Percentiles rank a stretch among this genome's conserved stretches.
Conservation (phyloP, 257 asterid species). For the Penstemon davidsonii region DNA sequence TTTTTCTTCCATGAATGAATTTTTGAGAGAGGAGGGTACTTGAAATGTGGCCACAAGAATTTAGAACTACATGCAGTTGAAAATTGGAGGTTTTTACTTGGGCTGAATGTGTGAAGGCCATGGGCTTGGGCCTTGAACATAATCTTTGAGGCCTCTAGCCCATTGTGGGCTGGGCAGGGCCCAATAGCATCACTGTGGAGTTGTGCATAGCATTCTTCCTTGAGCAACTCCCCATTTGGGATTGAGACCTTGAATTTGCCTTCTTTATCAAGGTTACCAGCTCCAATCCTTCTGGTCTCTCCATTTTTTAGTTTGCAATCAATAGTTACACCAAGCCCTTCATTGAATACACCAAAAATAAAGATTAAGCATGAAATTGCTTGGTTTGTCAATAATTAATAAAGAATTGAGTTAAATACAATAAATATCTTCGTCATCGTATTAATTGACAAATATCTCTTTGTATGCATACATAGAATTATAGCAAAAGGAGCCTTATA, state of each 20-base stretch:
- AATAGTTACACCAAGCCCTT: slow-evolving; percentile 73
- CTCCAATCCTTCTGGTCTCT: slow-evolving; percentile 50
- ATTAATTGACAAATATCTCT: too few relatives aligned
- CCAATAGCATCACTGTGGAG: slow-evolving; percentile 63
- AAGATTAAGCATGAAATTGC: neutral
- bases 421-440: too few relatives aligned
- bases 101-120: slow-evolving; percentile 46
- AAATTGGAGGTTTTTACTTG: slow-evolving; percentile 53
- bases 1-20: slow-evolving; percentile 39
- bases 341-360: slow-evolving; percentile 2
- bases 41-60: slow-evolving; percentile 62
- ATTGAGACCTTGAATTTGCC: slow-evolving; percentile 70
- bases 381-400: too few relatives aligned
- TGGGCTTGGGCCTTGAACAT: slow-evolving; percentile 36
- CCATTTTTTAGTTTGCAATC: slow-evolving; percentile 75
- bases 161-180: slow-evolving; percentile 71
- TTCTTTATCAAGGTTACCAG: slow-evolving; percentile 50
- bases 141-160: slow-evolving; percentile 60
- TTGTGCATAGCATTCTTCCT: slow-evolving; percentile 78
- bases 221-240: slow-evolving; percentile 45
- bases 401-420: too few relatives aligned
- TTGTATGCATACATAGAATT: too few relatives aligned
- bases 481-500: too few relatives aligned
- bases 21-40: slow-evolving; percentile 59
- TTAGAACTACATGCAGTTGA: slow-evolving; percentile 78